Evolutionary conservation across 2,329 filamentous ascomycete genomes (phyloP).

Genomic region (Grosmannia clavigera): DNA sequence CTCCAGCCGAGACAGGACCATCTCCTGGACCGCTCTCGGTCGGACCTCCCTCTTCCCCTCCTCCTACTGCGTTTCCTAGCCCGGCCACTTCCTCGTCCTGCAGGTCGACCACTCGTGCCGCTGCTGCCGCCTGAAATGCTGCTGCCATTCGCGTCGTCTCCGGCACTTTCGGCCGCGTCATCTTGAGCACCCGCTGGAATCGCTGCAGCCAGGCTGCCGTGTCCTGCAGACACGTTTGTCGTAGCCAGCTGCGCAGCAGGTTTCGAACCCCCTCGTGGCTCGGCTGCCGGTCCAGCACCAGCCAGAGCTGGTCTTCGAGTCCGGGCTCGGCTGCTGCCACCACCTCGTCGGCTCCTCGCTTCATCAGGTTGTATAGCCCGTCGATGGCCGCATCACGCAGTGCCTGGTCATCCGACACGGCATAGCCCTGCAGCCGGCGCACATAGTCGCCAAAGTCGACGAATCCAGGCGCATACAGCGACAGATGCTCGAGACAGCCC

Average conservation of each 20-base stretch:
- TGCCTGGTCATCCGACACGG: constrained; percentile 55
- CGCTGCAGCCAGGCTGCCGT: constrained; percentile 78
- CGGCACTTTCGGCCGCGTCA: constrained; percentile 60
- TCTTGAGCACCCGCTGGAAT: constrained; percentile 79
- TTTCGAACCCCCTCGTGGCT: constrained; percentile 70
- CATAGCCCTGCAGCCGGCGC: constrained; percentile 62
- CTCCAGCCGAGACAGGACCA: constrained; percentile 19
- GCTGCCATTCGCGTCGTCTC: constrained; percentile 27
- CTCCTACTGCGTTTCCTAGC: constrained; percentile 54
- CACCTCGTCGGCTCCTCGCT: constrained; percentile 75
- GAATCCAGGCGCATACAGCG: constrained; percentile 78
- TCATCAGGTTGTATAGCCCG: constrained; percentile 90
- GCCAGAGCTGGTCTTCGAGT: constrained; percentile 85
- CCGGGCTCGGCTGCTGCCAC: constrained; percentile 61
- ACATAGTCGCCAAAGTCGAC: constrained; percentile 81
- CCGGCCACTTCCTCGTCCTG: constrained; percentile 95
- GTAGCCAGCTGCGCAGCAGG: constrained; percentile 85
- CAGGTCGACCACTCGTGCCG: constrained; percentile 54
- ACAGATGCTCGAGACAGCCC: constrained; percentile 78
- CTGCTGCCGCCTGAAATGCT: constrained; percentile 14
- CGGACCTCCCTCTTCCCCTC: constrained; percentile 30
- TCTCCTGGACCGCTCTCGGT: background rate
- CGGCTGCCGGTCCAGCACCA: constrained; percentile 68
- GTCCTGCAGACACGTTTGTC: constrained; percentile 72
- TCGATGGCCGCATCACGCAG: constrained; percentile 74